Percentiles rank a stretch among this genome's conserved stretches.
These are phyloP conservation scores for Lathyrus oleraceus DNA, from an alignment of 306 rosid genomes.

Conservation along the genomic window DNA sequence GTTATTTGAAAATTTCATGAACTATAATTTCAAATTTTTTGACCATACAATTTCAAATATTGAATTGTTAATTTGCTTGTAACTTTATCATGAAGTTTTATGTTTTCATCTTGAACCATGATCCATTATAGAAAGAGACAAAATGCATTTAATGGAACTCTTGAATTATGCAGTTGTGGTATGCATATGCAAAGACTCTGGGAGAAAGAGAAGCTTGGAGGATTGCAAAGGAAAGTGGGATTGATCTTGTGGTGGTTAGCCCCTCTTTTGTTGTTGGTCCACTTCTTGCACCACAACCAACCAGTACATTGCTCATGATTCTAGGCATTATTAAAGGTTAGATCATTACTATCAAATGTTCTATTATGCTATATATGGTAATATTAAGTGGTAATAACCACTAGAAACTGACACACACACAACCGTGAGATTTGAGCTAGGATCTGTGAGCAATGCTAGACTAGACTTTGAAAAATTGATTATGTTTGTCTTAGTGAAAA, in stretches of 20 bases:
- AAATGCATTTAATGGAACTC: background rate
- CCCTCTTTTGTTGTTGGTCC: slow-evolving; percentile 85
- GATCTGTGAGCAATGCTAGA: too few relatives aligned
- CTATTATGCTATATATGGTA: background rate
- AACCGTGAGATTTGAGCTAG: too few relatives aligned
- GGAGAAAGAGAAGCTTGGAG: slow-evolving; percentile 86
- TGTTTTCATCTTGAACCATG: background rate
- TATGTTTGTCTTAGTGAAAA: too few relatives aligned
- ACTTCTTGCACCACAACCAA: slow-evolving; percentile 74
- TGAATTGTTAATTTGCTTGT: background rate
- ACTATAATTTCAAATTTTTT: too few relatives aligned
- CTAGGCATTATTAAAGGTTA: slow-evolving; percentile 59
- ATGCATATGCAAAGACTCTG: slow-evolving; percentile 76
- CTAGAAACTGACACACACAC: too few relatives aligned
- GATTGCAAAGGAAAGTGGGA: slow-evolving; percentile 53
- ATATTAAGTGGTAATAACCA: too few relatives aligned
- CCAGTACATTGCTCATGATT: slow-evolving; percentile 64
- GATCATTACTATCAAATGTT: background rate
- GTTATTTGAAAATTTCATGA: background rate
- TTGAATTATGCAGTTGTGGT: slow-evolving; percentile 65
- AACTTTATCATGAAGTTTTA: background rate
- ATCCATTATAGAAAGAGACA: too few relatives aligned
- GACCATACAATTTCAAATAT: background rate
- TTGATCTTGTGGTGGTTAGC: slow-evolving; percentile 77
- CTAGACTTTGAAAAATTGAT: too few relatives aligned